phyloP scores from a whole-genome alignment of 805 yeast species.

The Hanseniaspora occidentalis region DNA sequence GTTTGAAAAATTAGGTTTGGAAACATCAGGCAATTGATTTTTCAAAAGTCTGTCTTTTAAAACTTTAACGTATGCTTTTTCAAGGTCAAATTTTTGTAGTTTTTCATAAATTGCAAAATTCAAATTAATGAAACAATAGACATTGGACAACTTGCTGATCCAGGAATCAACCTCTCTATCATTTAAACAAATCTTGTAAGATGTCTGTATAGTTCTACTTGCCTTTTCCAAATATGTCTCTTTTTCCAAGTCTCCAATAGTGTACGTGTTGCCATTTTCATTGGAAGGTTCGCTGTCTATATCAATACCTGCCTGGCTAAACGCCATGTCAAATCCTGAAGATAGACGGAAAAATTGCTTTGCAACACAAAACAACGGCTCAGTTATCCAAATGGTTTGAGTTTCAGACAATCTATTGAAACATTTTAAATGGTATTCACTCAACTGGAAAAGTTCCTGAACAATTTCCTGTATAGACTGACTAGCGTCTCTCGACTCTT shows the following conservation, averaged over 20 bases:
- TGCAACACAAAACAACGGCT: slow-evolving; percentile 10
- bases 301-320: slow-evolving; percentile 21
- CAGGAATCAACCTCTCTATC: slow-evolving; percentile 49
- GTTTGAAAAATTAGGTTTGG: slow-evolving; percentile 25
- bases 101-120: slow-evolving; percentile 59
- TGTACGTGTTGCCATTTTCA: slow-evolving; percentile 3
- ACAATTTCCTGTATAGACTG: not conserved
- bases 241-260: slow-evolving; percentile 15
- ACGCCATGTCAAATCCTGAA: slow-evolving; percentile 5
- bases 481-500: not conserved
- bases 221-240: slow-evolving; percentile 36
- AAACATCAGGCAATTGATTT: slow-evolving; percentile 8
- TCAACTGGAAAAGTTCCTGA: not conserved
- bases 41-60: slow-evolving; percentile 35
- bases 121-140: slow-evolving; percentile 58
- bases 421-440: slow-evolving; percentile 19
- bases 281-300: slow-evolving; percentile 15
- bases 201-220: slow-evolving; percentile 53
- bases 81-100: slow-evolving; percentile 56
- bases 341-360: slow-evolving; percentile 13
- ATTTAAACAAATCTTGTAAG: slow-evolving; percentile 66
- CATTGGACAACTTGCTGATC: slow-evolving; percentile 45
- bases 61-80: slow-evolving; percentile 63
- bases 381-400: slow-evolving; percentile 38
- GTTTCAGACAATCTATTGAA: slow-evolving; percentile 42